These are phyloP conservation scores for Tubosaeta sp. DNA, from an alignment of 768 basidiomycete genomes.

Conservation along the genomic window DNA sequence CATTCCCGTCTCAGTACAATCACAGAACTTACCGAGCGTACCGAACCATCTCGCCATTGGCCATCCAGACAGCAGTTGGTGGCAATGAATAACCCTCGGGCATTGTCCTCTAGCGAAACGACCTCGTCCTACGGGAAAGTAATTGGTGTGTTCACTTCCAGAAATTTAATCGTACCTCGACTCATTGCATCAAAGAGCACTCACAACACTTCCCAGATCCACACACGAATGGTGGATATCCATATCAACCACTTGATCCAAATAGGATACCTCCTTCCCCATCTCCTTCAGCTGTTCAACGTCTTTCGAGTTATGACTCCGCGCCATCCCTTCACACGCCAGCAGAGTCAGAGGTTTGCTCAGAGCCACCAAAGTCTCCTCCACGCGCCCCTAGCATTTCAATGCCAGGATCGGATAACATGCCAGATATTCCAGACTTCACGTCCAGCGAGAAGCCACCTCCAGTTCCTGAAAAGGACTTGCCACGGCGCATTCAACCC, in stretches of 20 bases:
- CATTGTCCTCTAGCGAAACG: slow-evolving; percentile 30
- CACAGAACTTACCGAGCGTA: slow-evolving; percentile 61
- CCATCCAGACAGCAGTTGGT: slow-evolving; percentile 39
- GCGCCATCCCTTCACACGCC: slow-evolving; percentile 51
- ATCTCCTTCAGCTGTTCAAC: slow-evolving; percentile 59
- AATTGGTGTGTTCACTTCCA: slow-evolving; percentile 43
- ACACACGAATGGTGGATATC: slow-evolving; percentile 5
- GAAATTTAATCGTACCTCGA: neutral
- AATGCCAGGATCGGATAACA: slow-evolving; percentile 43
- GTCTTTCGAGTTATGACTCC: slow-evolving; percentile 55
- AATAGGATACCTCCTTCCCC: slow-evolving; percentile 63
- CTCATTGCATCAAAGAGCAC: slow-evolving; percentile 18
- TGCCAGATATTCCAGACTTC: slow-evolving; percentile 55
- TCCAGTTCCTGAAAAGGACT: slow-evolving; percentile 18
- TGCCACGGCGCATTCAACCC: slow-evolving; percentile 20
- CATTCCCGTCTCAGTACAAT: slow-evolving; percentile 56
- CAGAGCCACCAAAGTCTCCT: slow-evolving; percentile 33
- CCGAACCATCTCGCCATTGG: slow-evolving; percentile 52
- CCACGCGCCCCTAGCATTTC: slow-evolving; percentile 41
- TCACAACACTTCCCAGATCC: slow-evolving; percentile 13
- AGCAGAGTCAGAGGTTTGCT: slow-evolving; percentile 32
- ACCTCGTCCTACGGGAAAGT: slow-evolving; percentile 63
- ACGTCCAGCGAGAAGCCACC: slow-evolving; percentile 36
- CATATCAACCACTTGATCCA: slow-evolving; percentile 39
- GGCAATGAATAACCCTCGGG: slow-evolving; percentile 38